Base-by-base conservation (phyloP, 345 rosid genomes). In the Sisymbrium altissimum region DNA sequence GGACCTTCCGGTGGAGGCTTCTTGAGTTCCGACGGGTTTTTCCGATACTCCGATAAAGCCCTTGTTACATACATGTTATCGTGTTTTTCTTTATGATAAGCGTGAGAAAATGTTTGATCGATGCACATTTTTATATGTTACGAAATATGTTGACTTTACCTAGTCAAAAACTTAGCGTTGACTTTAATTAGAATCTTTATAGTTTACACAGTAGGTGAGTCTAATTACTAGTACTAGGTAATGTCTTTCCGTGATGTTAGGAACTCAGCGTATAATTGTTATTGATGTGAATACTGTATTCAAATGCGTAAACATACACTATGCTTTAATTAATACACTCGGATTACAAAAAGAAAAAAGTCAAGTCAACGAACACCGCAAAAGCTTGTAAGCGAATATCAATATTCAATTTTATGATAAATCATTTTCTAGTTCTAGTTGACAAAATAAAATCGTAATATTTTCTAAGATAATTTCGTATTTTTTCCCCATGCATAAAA, bases 1-100 rank as follows among this genome's bases (percentile, higher is more conserved):
- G 88, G 86, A 48, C 86, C 90, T 27, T 81, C 89, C 1, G 88
- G 80, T 10, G 86, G 84, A 12, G 83, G 67, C 25, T 40, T 55
- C 30, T 78, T 68, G 1, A 82, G 71, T 4, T 80, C 76, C 15
- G 78, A 19, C 40, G 83, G 77, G 73, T 17, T 23, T 13, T 60
- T 84, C 46, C 71, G 79, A 77, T 79, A 86, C 62, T 80, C 39
- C n/a, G 88, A 83, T 64, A 83, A 84, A 75, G 9, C 43, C 60
- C 59, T 46, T 66, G 61, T 74, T 6, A 74, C 61, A 48, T 74
- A 74, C 78, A 74, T 69, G 4, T 60, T 38, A 8, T 25, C 8
- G 48, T 43, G 50, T 53, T 57, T n/a, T 18, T 41, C 18, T 17
- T 1, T 50, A 5, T 35, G 6, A 13, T 5, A 50, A n/a, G n/a